Conservation (phyloP, 768 basidiomycete species). For the Mycena alexandri region DNA sequence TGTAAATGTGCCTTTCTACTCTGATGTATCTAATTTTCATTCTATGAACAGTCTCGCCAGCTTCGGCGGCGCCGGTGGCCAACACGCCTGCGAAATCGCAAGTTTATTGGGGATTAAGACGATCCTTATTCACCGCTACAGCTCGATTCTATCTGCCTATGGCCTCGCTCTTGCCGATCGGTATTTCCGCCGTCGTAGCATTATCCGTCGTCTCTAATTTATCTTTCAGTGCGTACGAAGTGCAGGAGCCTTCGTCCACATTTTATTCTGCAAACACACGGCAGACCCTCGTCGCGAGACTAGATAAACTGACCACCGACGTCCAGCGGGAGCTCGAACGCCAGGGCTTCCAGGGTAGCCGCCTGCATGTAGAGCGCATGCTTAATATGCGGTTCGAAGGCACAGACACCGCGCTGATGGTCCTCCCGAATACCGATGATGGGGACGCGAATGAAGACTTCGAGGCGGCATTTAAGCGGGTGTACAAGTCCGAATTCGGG, state of each 20-base stretch:
- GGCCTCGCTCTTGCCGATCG: conserved; percentile 92
- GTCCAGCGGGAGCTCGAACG: conserved; percentile 76
- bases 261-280: conserved; percentile 76
- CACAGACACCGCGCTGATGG: conserved; percentile 94
- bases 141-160: conserved; percentile 93
- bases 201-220: background rate
- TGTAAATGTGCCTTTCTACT: conserved; percentile 49
- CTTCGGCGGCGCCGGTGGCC: conserved; percentile 92
- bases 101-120: conserved; percentile 87
- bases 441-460: conserved; percentile 78
- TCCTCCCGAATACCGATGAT: conserved; percentile 63
- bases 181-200: conserved; percentile 42
- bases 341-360: conserved; percentile 85
- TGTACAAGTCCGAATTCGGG: conserved; percentile 91
- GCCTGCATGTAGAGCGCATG: conserved; percentile 84
- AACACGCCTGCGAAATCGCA: conserved; percentile 95
- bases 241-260: conserved; percentile 90
- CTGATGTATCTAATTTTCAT: conserved; percentile 1
- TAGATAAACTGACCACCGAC: conserved; percentile 74
- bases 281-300: conserved; percentile 66
- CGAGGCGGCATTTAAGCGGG: conserved; percentile 80
- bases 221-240: conserved; percentile 77
- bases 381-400: conserved; percentile 95
- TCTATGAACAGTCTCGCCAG: conserved; percentile 72
- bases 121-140: conserved; percentile 90